Conservation (phyloP, 2,329 filamentous ascomycete species). For the Anthostomella pinea region DNA sequence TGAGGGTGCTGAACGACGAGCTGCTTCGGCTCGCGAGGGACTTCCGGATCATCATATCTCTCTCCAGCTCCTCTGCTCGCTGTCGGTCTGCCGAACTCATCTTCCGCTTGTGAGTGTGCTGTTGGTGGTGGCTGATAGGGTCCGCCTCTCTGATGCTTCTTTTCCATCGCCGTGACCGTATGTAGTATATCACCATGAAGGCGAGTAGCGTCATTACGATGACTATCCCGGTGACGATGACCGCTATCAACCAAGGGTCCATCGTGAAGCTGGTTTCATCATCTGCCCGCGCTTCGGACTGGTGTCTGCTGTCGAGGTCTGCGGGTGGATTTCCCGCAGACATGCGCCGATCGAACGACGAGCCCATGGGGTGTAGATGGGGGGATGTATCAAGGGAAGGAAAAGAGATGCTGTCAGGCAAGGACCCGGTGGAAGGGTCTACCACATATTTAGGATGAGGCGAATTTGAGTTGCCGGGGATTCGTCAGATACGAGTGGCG, state of each 20-base stretch:
- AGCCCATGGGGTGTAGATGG: too few species aligned
- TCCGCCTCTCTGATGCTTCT: constrained; percentile 4
- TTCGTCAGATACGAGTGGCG: too few species aligned
- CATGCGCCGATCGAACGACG: too few species aligned
- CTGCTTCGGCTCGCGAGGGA: constrained; percentile 29
- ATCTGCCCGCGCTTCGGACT: constrained; percentile 1
- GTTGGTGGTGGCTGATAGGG: constrained; percentile 1
- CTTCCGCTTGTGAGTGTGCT: constrained; percentile 12
- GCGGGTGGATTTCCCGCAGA: too few species aligned
- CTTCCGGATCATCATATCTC: constrained; percentile 31
- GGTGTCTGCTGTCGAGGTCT: neutral
- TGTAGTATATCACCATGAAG: constrained; percentile 17
- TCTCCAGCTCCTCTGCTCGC: constrained; percentile 26
- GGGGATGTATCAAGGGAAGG: too few species aligned
- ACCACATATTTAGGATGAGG: too few species aligned
- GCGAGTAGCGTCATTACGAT: constrained; percentile 17
- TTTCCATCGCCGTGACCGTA: constrained; percentile 14
- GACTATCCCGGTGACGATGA: constrained; percentile 23
- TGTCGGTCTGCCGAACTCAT: constrained; percentile 18
- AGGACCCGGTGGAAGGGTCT: too few species aligned
- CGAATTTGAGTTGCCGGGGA: too few species aligned
- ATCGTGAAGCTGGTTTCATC: constrained; percentile 1
- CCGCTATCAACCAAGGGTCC: constrained; percentile 25
- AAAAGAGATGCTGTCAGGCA: too few species aligned
- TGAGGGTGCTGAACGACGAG: constrained; percentile 10